Evolutionary conservation across 2,329 filamentous ascomycete genomes (phyloP), one percentile per base, ranked within the genome.

Genomic region (Magnaporthiopsis rhizophila): DNA sequence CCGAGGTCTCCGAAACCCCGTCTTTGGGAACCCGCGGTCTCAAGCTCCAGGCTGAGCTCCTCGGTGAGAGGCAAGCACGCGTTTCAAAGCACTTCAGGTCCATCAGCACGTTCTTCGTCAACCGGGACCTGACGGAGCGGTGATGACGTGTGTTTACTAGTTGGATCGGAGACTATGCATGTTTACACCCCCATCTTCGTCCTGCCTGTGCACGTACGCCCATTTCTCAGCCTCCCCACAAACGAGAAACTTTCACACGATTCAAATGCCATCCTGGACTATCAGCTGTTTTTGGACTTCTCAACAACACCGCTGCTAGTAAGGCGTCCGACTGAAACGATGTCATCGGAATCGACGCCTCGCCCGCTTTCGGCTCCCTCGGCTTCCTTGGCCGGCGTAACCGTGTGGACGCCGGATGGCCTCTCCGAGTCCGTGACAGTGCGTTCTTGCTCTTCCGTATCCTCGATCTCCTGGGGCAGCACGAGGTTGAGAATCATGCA

Each of bases 401-500:
- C 45, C 18, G 32, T 36, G 61, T 57, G 36, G 26, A 11, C 45
- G 26, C 63, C 67, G 66, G 26, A 36, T 13, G 36, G 45, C 18
- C 21, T 53, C 45, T 53, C 45, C 26, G 59, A 65, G 65, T 50
- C 63, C 26, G 65, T 65, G 36, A 65, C 61, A 21, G 38, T 58
- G 64, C 62, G 67, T 30, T 82, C 78, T 15, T 88, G 85, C 0
- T 82, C 78, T 15, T 88, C 85, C 0, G 80, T 80, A 69, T 90
- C 89, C 69, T 91, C 90, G n/a, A 89, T 77, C 76, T 96, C 92
- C 70, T 91, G 88, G 0, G 87, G 85, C 21, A 96, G 76, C 0
- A 85, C 69, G 62, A 95, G 74, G 72, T 96, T 96, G 62, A 97
- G 79, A 28, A 90, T 74, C 72, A 95, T 81, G 62, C 86, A 86